A percentile compares a stretch with the other conserved stretches of the same genome.
Conservation (phyloP, 805 yeast genomes). For the Cyberlindnera maritima region DNA sequence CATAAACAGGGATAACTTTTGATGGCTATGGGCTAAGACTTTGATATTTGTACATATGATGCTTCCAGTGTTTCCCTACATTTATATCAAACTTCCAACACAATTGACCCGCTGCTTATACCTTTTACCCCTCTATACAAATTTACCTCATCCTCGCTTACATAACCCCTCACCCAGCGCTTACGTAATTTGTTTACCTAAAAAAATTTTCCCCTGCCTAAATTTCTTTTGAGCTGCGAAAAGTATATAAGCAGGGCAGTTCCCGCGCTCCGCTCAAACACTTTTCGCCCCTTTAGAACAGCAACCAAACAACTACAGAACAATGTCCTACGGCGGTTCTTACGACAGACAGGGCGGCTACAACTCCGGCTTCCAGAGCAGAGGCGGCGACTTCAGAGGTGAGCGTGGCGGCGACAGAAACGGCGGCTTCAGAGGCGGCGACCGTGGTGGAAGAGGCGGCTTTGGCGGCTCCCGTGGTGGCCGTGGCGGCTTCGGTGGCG, state of each 20-base stretch:
- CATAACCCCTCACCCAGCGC: background rate
- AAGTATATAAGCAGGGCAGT: background rate
- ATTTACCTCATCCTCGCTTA: no score
- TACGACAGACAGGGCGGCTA: conserved; percentile 21
- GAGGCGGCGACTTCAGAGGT: conserved; percentile 24
- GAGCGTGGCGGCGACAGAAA: conserved; percentile 28
- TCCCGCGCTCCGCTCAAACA: background rate
- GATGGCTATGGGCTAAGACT: no score
- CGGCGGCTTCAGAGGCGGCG: conserved; percentile 30
- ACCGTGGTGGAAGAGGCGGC: conserved; percentile 15
- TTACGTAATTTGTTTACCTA: background rate
- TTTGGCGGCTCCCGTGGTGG: conserved; percentile 31
- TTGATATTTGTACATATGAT: no score
- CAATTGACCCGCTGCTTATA: no score
- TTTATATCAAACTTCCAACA: no score
- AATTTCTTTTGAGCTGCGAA: background rate
- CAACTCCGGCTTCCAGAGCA: conserved; percentile 22
- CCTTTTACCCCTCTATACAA: no score
- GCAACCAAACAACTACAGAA: background rate
- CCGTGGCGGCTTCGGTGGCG: conserved; percentile 37
- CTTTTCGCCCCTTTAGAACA: background rate
- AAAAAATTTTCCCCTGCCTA: background rate
- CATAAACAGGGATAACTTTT: no score
- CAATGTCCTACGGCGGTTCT: conserved; percentile 24
- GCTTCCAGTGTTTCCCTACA: no score